phyloP scores from a whole-genome alignment of 192 early-diverging fungal species.

The Diversispora eburnea region DNA sequence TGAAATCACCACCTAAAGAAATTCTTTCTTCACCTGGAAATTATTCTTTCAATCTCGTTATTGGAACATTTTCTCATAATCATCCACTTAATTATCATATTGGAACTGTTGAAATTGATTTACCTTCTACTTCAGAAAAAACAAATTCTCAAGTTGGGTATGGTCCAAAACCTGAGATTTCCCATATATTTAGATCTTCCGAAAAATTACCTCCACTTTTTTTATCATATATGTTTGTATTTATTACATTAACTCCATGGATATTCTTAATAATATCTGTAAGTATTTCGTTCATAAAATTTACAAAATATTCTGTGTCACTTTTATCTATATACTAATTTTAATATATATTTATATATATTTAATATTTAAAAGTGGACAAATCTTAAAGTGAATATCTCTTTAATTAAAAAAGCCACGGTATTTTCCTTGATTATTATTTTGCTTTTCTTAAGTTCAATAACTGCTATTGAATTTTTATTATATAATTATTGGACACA shows the following conservation, averaged over 20 bases:
- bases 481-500: conserved; percentile 46
- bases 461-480: conserved; percentile 38
- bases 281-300: conserved; percentile 19
- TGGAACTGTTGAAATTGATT: conserved; percentile 24
- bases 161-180: conserved; percentile 42
- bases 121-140: not conserved
- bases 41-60: conserved; percentile 25
- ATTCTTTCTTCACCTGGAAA: conserved; percentile 13
- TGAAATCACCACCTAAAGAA: conserved; percentile 13
- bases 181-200: conserved; percentile 38
- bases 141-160: conserved; percentile 16
- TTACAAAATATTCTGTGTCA: too few species aligned
- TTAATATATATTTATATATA: not conserved
- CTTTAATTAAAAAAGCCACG: conserved; percentile 24
- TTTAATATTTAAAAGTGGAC: conserved; percentile 33
- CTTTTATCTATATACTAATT: not conserved
- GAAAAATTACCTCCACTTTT: conserved; percentile 38
- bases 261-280: conserved; percentile 38
- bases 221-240: conserved; percentile 32
- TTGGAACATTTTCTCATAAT: conserved; percentile 28
- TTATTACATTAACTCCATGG: conserved; percentile 40
- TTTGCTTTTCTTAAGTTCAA: conserved; percentile 32
- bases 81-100: conserved; percentile 25
- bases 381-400: conserved; percentile 32
- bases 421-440: conserved; percentile 20